Percentiles rank a stretch among this genome's conserved stretches.
These are phyloP conservation scores for Eudorina sp. DNA, from an alignment of 139 green algal genomes.

Conservation along the genomic window DNA sequence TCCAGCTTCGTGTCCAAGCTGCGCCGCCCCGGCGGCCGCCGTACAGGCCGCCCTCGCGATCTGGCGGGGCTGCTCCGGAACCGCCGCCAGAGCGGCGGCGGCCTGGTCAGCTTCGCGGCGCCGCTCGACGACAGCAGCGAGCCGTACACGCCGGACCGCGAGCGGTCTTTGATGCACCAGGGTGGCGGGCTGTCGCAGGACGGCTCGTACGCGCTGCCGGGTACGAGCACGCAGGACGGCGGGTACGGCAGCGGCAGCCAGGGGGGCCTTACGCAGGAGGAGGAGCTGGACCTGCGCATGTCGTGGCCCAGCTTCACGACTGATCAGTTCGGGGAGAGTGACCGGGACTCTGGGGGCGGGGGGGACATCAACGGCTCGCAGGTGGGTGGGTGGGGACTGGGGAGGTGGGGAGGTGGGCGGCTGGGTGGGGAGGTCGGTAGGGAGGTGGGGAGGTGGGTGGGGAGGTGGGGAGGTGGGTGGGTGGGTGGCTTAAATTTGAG, in stretches of 20 bases:
- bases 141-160: neutral
- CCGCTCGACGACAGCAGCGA: neutral
- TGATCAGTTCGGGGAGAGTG: neutral
- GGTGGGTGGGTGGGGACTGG: neutral
- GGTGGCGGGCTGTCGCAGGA: constrained; percentile 2
- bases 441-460: neutral
- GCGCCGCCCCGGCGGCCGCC: neutral
- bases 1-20: constrained; percentile 32
- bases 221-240: neutral
- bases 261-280: neutral
- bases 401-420: neutral
- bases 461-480: neutral
- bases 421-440: neutral
- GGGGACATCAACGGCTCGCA: neutral
- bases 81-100: constrained; percentile 9
- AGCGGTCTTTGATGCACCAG: neutral
- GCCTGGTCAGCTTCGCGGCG: constrained; percentile 19
- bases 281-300: constrained; percentile 29
- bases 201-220: neutral
- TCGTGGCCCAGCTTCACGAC: constrained; percentile 44
- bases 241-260: neutral
- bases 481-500: neutral
- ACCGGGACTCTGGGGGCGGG: neutral
- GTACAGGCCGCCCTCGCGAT: neutral
- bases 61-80: constrained; percentile 25